Base-by-base conservation (phyloP, 768 basidiomycete species). In the Calocera cornea region DNA sequence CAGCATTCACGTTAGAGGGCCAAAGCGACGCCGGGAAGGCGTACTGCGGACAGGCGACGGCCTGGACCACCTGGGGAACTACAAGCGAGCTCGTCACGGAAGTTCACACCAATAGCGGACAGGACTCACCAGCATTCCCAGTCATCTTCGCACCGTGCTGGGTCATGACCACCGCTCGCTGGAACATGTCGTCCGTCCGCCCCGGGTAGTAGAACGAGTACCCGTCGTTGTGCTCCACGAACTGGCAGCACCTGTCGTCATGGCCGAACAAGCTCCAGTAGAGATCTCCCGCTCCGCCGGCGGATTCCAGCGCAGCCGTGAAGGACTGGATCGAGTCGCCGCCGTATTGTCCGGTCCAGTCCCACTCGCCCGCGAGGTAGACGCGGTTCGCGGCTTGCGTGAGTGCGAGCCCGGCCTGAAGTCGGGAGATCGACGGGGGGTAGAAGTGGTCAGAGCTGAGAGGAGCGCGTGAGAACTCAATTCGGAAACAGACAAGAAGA, bases 231-330 rank as follows among this genome's bases (percentile, higher is more conserved):
- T 75, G 75, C 50, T 72, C 34, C 3, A 75, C 74, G 65, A 68
- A 74, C 12, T 60, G 33, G 68, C 73, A 73, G 34, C 65, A 68
- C 2, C 44, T 19, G 16, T 68, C 69, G n/a, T 65, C 75, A 65
- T 75, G 73, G 2, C 73, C 73, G 24, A 76, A 76, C 11, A 75
- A 50, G 60, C 71, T 72, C 75, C 74, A 75, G 64, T 73, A 75
- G 60, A 73, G 65, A 38, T 71, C 73, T 2, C 74, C 75, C 1
- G 70, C 54, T 0, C 72, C 71, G 1, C 33, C 10, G 38, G 71
- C 65, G 40, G 54, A 38, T 34, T 72, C 69, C 40, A 73, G 67
- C 1, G 66, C 67, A 22, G 40, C 33, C 49, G 74, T 71, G 65
- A 72, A 71, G 16, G 44, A 67, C 8, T 63, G 47, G 54, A 73